phyloP scores from a whole-genome alignment of 2,329 filamentous ascomycete species.

The Curvularia verruculosa region DNA sequence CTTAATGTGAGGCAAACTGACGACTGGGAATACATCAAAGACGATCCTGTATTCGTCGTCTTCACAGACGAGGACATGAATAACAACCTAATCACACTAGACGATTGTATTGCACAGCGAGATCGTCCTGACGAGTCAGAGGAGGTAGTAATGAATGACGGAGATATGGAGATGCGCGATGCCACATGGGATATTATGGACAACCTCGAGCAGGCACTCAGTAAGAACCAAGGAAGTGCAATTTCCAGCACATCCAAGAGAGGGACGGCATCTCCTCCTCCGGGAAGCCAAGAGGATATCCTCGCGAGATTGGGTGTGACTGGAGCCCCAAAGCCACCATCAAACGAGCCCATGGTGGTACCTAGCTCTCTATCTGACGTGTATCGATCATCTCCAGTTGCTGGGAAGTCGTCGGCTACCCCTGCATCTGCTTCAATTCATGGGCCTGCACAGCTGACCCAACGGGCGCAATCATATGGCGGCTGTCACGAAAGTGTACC shows the following conservation, averaged over 20 bases:
- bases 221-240: constrained; percentile 23
- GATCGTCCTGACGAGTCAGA: constrained; percentile 44
- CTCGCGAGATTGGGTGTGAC: constrained; percentile 47
- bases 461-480: constrained; percentile 32
- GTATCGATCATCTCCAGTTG: constrained; percentile 20
- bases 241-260: constrained; percentile 9
- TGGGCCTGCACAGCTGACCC: constrained; percentile 16
- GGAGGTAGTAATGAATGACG: constrained; percentile 29
- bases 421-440: constrained; percentile 3
- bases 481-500: constrained; percentile 22
- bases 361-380: constrained; percentile 18
- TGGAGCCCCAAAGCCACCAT: constrained; percentile 45
- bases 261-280: constrained; percentile 9
- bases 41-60: constrained; percentile 58
- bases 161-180: constrained; percentile 45
- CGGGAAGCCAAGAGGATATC: constrained; percentile 45
- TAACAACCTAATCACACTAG: constrained; percentile 48
- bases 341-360: constrained; percentile 26
- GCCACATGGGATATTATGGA: constrained; percentile 49
- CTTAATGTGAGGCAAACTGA: constrained; percentile 57
- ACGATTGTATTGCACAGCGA: constrained; percentile 52
- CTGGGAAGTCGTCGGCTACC: constrained; percentile 25
- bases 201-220: constrained; percentile 49
- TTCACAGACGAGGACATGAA: constrained; percentile 51
- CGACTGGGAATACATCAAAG: constrained; percentile 57